Conservation (phyloP, 2,329 filamentous ascomycete species). For the Chaetomium sp. region DNA sequence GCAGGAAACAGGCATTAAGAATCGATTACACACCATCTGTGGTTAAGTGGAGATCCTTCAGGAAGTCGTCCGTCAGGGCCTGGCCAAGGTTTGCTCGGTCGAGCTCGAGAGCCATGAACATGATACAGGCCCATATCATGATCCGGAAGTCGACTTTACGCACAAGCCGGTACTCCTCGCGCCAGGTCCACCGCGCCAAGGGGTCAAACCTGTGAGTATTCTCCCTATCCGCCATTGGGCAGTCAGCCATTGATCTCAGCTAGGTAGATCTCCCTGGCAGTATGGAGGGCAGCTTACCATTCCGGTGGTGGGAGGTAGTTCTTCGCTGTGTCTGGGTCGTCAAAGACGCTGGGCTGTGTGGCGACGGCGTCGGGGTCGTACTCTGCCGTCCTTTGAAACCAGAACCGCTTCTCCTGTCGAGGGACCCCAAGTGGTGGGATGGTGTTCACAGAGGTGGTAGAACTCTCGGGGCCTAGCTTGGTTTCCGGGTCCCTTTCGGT, state of each 20-base stretch:
- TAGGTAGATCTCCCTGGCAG: not conserved
- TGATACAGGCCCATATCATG: conserved; percentile 42
- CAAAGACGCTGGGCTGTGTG: conserved; percentile 34
- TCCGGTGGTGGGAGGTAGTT: conserved; percentile 30
- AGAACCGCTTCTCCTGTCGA: conserved; percentile 27
- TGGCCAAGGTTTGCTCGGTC: conserved; percentile 43
- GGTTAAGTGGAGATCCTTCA: conserved; percentile 36
- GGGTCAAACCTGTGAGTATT: conserved; percentile 44
- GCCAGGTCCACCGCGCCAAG: conserved; percentile 36
- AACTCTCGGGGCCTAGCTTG: conserved; percentile 10
- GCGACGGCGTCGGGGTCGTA: conserved; percentile 32
- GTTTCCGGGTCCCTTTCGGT: conserved; percentile 10
- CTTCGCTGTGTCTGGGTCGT: conserved; percentile 31
- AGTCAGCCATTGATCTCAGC: too few species aligned
- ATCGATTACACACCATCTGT: conserved; percentile 35
- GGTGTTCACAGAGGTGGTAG: conserved; percentile 16
- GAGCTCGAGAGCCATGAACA: conserved; percentile 46
- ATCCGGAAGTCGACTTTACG: conserved; percentile 38
- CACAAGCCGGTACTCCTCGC: conserved; percentile 33
- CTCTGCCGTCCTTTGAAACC: conserved; percentile 26
- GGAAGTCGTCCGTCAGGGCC: conserved; percentile 43
- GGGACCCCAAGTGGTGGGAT: conserved; percentile 28
- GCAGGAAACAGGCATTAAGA: too few species aligned
- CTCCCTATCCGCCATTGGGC: conserved; percentile 25
- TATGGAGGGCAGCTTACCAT: conserved; percentile 19